Base-by-base conservation (phyloP, 305 asterid genomes). In the Coffea humblotiana region DNA sequence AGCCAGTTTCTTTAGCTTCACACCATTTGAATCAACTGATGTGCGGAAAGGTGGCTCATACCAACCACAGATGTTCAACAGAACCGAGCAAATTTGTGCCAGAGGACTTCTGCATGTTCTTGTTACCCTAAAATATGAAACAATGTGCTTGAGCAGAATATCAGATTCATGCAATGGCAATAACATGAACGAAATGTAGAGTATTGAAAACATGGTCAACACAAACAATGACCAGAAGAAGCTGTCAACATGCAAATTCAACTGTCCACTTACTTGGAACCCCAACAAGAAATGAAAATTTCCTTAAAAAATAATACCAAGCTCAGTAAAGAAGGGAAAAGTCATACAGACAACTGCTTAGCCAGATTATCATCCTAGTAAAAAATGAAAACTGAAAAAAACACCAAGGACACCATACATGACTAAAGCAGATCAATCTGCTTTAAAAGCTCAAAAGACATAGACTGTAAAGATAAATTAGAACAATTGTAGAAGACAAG, bases 21-120 rank as follows among this genome's bases (percentile, higher is more conserved):
- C 80, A 77, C 98, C 98, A 83, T 73, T 85, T 74, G 89, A 84
- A 87, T 94, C 98, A 18, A 87, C 88, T 48, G 95, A 86, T 54
- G 89, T 81, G 74, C 89, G 90, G 84, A 94, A 78, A 94, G 89
- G 87, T 91, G 92, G 88, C 93, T 90, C 85, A 90, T 49, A 84
- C 98, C 98, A 84, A 89, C 97, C 74, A 92, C 94, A 63, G 92
- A 90, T 83, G 92, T 89, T 89, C 92, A 78, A 94, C 90, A 67
- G 92, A 90, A 78, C 96, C 92, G 23, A 94, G 87, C 74, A 86
- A 83, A 73, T 90, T 89, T 64, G 83, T 83, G 87, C 78, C 84
- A 81, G 77, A 71, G 71, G 90, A 72, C 86, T 79, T 83, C 77
- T 77, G 85, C 83, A 82, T 71, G 72, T 78, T 78, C 58, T 66